Evolutionary conservation across 2,329 filamentous ascomycete genomes (phyloP).

Genomic region (Paecilomyces fulvus): DNA sequence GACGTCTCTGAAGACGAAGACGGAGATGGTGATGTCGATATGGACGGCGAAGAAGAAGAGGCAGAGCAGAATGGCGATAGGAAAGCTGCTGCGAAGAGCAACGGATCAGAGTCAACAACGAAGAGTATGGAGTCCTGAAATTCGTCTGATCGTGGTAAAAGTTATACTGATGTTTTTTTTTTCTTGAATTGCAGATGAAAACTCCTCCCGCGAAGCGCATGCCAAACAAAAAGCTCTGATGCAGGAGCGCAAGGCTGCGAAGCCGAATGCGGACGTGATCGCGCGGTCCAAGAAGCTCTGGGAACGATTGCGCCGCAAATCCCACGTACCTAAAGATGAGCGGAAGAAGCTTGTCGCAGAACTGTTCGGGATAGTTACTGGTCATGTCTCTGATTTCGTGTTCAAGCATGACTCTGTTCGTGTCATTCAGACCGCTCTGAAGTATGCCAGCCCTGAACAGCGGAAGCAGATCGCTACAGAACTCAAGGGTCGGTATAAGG

Average conservation of each 20-base stretch:
- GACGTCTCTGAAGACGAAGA: slow-evolving; percentile 12
- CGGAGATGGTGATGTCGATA: slow-evolving; percentile 7
- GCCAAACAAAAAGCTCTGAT: slow-evolving; percentile 84
- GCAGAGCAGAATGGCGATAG: slow-evolving; percentile 4
- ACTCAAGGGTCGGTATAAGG: slow-evolving; percentile 72
- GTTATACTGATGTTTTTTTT: slow-evolving; percentile 4
- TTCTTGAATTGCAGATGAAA: slow-evolving; percentile 40
- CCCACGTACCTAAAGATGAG: slow-evolving; percentile 83
- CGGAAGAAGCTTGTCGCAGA: slow-evolving; percentile 79
- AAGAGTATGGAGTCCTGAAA: neutral
- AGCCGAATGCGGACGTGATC: slow-evolving; percentile 85
- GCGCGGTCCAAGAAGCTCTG: slow-evolving; percentile 90
- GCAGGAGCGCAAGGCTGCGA: slow-evolving; percentile 81
- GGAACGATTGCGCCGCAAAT: slow-evolving; percentile 88
- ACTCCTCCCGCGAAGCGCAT: slow-evolving; percentile 75
- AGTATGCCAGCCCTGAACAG: slow-evolving; percentile 82
- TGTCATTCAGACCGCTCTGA: slow-evolving; percentile 92
- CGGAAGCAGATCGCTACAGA: slow-evolving; percentile 79
- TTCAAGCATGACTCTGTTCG: slow-evolving; percentile 98
- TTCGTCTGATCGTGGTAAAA: neutral
- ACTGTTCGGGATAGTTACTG: slow-evolving; percentile 84
- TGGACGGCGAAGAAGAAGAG: slow-evolving; percentile 7
- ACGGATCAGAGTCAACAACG: neutral
- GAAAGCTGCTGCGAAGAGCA: slow-evolving; percentile 8
- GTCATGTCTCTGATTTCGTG: slow-evolving; percentile 87